Evolutionary conservation across 306 rosid genomes (phyloP).

Genomic region (Ochetophila trinervis): DNA sequence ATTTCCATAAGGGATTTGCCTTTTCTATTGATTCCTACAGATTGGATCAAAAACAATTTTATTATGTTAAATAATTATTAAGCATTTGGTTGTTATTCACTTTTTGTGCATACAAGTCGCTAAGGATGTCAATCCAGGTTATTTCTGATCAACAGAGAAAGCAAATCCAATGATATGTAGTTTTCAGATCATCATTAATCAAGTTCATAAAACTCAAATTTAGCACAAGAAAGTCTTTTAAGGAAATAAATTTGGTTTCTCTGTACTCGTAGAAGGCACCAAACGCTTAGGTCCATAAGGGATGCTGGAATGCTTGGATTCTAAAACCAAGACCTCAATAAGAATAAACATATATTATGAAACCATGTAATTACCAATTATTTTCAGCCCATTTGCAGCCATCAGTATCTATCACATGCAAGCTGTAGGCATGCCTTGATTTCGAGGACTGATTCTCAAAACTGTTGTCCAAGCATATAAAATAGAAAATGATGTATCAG

Average conservation of each 20-base stretch:
- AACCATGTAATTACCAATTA: constrained; percentile 65
- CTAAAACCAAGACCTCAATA: constrained; percentile 2
- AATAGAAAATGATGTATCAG: constrained; percentile 11
- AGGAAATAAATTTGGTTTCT: background rate
- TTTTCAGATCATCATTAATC: background rate
- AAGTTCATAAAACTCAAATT: background rate
- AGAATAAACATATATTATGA: background rate
- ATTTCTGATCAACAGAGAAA: too few relatives aligned
- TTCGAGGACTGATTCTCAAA: constrained; percentile 84
- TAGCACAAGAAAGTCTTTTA: background rate
- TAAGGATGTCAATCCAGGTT: too few relatives aligned
- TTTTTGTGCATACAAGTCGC: too few relatives aligned
- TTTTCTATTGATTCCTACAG: too few relatives aligned
- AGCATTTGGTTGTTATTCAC: too few relatives aligned
- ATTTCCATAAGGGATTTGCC: too few relatives aligned
- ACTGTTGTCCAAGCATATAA: constrained; percentile 42
- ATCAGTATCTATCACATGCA: constrained; percentile 80
- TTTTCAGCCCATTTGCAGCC: constrained; percentile 92
- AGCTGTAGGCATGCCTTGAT: constrained; percentile 93
- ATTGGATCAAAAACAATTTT: too few relatives aligned
- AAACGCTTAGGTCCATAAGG: too few relatives aligned
- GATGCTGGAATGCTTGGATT: background rate
- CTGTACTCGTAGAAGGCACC: background rate
- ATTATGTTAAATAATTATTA: too few relatives aligned
- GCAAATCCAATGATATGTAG: background rate